Base-by-base conservation (phyloP, 805 yeast genomes). In the Candida ficus region DNA sequence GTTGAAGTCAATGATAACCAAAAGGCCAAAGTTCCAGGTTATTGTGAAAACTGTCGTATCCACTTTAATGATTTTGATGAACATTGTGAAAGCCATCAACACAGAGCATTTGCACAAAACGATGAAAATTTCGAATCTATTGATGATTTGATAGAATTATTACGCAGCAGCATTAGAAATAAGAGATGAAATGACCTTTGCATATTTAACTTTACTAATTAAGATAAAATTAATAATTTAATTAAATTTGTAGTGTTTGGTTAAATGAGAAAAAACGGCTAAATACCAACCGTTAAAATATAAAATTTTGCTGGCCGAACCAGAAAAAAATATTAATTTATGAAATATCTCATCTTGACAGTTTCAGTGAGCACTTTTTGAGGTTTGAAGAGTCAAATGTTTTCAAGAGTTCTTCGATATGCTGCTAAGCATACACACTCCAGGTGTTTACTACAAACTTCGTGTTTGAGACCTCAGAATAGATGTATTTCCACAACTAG, bases 1-100 rank as follows among this genome's bases (percentile, higher is more conserved):
- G 45, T 29, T 20, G 42, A 45, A 33, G 18, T 21, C 10, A 41
- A 37, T 11, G 42, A 22, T 16, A 38, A 45, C 46, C 41, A 49
- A 38, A 49, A 52, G 37, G 53, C 56, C 16, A 61, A 55, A 46
- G 62, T 56, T 34, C 50, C 91, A 1, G 97, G 97, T 0, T 90
- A 86, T 61, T 91, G 99, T 64, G 99, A 91, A 58, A 91, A 91
- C 57, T 91, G 99, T 62, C 70, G 91, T 19, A 83, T 83, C 44
- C 81, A 81, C 57, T 91, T 84, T 57, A 90, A 84, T 38, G 76
- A 78, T 49, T 80, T 89, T 54, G 85, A 79, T 20, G 85, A 77
- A 42, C 99, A 91, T 58, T 75, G 87, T 30, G 53, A 56, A 22
- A 71, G 87, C 19, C 75, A 73, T 27, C 75, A 80, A 48, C 99